phyloP scores from a whole-genome alignment of 1,284 basidiomycete genomes.

The Naganishia albida region DNA sequence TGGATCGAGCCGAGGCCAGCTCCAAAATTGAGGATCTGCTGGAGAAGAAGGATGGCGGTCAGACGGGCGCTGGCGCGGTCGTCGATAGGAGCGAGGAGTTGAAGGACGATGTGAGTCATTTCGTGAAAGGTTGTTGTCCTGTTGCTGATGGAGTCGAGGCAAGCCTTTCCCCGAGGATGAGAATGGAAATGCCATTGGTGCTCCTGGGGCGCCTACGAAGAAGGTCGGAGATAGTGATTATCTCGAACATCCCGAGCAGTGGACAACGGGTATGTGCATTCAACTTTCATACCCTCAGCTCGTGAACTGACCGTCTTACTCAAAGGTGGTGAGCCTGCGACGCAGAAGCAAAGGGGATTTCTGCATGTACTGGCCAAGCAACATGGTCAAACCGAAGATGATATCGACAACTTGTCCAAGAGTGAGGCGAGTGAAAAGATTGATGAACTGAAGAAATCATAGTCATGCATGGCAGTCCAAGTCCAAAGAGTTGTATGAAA shows the following conservation, averaged over 20 bases:
- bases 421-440: slow-evolving; percentile 49
- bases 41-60: slow-evolving; percentile 22
- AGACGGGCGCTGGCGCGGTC: slow-evolving; percentile 21
- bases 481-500: background rate
- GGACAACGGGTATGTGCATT: slow-evolving; percentile 40
- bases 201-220: slow-evolving; percentile 9
- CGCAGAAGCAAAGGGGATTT: slow-evolving; percentile 47
- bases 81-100: slow-evolving; percentile 21
- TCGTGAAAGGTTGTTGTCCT: no score
- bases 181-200: slow-evolving; percentile 11
- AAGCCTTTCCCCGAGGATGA: slow-evolving; percentile 21
- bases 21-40: slow-evolving; percentile 22
- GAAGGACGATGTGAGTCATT: slow-evolving; percentile 24
- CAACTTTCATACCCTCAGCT: background rate
- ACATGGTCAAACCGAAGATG: slow-evolving; percentile 26
- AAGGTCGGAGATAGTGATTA: slow-evolving; percentile 37
- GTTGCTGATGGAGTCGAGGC: background rate
- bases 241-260: slow-evolving; percentile 48
- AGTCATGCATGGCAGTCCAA: background rate
- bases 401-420: slow-evolving; percentile 40
- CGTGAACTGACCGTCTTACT: background rate
- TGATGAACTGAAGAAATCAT: slow-evolving; percentile 43
- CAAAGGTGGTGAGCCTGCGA: slow-evolving; percentile 46
- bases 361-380: slow-evolving; percentile 47
- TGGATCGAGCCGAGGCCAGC: slow-evolving; percentile 16